These are phyloP conservation scores for Cryphonectria radicalis DNA, from an alignment of 2,329 filamentous ascomycete genomes.

Conservation along the genomic window DNA sequence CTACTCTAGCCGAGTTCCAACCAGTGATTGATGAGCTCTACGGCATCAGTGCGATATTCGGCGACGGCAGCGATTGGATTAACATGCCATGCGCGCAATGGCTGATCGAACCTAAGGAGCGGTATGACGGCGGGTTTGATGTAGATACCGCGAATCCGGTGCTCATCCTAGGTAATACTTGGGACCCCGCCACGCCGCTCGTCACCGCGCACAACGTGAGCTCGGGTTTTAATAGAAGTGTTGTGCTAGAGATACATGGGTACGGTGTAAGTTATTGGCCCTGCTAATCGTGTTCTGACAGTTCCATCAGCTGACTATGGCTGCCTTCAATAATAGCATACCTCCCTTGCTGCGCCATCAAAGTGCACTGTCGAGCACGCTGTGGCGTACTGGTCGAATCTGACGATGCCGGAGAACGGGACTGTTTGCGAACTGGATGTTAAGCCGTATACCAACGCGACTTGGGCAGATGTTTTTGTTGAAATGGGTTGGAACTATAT, in stretches of 20 bases:
- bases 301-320: not conserved
- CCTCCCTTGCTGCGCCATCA: not conserved
- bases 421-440: not conserved
- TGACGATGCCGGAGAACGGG: slow-evolving; percentile 1
- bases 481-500: not conserved
- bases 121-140: slow-evolving; percentile 1
- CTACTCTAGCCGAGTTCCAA: slow-evolving; percentile 1
- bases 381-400: not conserved
- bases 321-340: not conserved
- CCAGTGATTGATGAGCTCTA: not conserved
- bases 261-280: not conserved
- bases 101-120: slow-evolving; percentile 6
- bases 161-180: slow-evolving; percentile 1
- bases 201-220: slow-evolving; percentile 3
- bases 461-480: not conserved
- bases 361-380: not conserved
- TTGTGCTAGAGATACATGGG: slow-evolving; percentile 7
- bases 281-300: not conserved
- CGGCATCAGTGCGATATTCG: not conserved
- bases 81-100: slow-evolving; percentile 7
- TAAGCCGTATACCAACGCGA: not conserved
- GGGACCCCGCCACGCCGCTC: not conserved
- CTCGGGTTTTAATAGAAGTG: slow-evolving; percentile 1
- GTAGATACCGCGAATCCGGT: slow-evolving; percentile 1
- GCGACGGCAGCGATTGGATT: not conserved